Evolutionary conservation across 805 yeast genomes (phyloP).

Genomic region (Hanseniaspora clermontiae): DNA sequence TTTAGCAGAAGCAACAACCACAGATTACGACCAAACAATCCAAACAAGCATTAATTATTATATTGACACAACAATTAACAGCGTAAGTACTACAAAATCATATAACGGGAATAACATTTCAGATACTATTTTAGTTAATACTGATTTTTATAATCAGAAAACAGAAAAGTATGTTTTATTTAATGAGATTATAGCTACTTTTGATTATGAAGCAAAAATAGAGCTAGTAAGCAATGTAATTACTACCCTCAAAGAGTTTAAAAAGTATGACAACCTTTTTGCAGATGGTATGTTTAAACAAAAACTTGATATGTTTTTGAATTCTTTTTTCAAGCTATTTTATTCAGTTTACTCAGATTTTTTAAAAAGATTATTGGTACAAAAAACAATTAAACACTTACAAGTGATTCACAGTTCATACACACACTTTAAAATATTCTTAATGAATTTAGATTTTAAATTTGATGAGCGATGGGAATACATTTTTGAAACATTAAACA

Average conservation of each 20-base stretch:
- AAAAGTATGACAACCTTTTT: background rate
- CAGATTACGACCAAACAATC: background rate
- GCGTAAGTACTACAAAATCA: background rate
- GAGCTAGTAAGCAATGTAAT: background rate
- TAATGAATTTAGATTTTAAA: background rate
- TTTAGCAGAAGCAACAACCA: background rate
- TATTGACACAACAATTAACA: background rate
- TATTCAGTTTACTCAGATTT: background rate
- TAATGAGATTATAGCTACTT: background rate
- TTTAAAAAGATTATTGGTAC: background rate
- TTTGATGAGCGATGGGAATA: constrained; percentile 1
- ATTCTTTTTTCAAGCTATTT: background rate
- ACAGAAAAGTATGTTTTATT: background rate
- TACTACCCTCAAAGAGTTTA: background rate
- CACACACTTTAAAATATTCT: background rate
- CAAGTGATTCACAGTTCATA: background rate
- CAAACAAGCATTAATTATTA: background rate
- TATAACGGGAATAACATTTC: background rate
- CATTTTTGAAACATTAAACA: background rate
- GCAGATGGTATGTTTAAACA: background rate
- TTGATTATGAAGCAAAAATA: background rate
- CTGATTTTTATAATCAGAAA: background rate
- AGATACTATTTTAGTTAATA: background rate
- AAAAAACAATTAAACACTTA: background rate
- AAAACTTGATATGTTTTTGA: background rate